Base-by-base conservation (phyloP, 768 basidiomycete species). In the Inosperma sp. region DNA sequence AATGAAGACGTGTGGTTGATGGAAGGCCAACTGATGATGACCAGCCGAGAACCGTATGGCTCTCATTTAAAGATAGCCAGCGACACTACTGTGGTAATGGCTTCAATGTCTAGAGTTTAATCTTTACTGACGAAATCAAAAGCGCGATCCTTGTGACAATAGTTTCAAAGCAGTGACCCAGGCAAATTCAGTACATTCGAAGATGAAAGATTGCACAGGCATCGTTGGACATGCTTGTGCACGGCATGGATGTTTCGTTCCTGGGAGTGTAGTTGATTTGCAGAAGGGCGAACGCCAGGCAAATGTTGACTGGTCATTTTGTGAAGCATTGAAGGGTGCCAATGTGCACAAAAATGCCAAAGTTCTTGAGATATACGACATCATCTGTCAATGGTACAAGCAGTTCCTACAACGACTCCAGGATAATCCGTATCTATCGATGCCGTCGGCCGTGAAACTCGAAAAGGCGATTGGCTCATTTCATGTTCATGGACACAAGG, bases 281-380 rank as follows among this genome's bases (percentile, higher is more conserved):
- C 54, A 59, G 13, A 61, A 61, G 19, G 64, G 65, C 0, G 60
- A 67, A 55, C 17, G 43, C 30, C 64, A 67, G 42, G 50, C 53
- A 44, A 58, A 62, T 35, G 60, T 65, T 51, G 64, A 65, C 43
- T 67, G 56, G 44, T 47, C 54, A 3, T 19, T 64, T 0, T 52
- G 49, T 7, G 46, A 62, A 31, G 57, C 61, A 2, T 3, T 59
- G 13, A 27, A 47, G 10, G 43, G 19, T 1, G 53, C 51, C 0
- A 50, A 58, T 19, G 31, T 58, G 2, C 36, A 37, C 1, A 42
- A 35, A 2, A 35, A 55, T 16, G 21, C n/a, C 4, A 5, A 23
- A 2, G 13, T 57, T 0, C n/a, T 62, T 1, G 16, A 48, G 2
- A 47, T 56, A 2, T 64, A 64, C 27, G 61, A 64, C 26, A 52